phyloP scores from a whole-genome alignment of 2,329 filamentous ascomycete genomes.

The Alternaria rosae region DNA sequence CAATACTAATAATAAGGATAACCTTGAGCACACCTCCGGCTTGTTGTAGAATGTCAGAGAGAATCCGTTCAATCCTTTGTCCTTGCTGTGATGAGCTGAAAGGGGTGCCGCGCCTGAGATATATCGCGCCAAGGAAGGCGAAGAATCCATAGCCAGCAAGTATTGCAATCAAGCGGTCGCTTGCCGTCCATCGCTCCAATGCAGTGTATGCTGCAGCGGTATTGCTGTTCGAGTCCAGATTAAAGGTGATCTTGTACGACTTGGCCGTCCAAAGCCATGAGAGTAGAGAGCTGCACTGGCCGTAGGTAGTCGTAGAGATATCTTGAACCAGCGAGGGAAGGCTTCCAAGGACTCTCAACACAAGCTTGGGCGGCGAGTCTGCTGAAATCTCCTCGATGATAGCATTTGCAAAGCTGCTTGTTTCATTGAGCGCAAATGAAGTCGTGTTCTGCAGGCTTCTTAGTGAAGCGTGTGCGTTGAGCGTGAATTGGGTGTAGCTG shows the following conservation, averaged over 20 bases:
- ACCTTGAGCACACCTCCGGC: constrained; percentile 98
- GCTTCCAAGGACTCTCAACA: constrained; percentile 26
- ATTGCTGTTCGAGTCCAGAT: constrained; percentile 38
- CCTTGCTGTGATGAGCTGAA: constrained; percentile 66
- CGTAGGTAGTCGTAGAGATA: constrained; percentile 12
- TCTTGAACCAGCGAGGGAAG: constrained; percentile 20
- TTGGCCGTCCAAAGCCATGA: constrained; percentile 44
- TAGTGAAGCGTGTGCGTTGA: constrained; percentile 48
- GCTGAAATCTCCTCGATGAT: constrained; percentile 37
- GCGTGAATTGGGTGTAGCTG: constrained; percentile 46
- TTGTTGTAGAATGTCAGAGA: constrained; percentile 87
- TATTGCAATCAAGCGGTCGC: constrained; percentile 74
- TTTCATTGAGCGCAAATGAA: constrained; percentile 44
- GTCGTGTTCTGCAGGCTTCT: constrained; percentile 49
- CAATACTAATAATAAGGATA: constrained; percentile 96
- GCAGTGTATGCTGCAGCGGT: constrained; percentile 26
- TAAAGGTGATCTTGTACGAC: constrained; percentile 48
- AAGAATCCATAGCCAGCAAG: constrained; percentile 81
- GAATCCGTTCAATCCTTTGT: constrained; percentile 71
- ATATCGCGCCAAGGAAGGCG: constrained; percentile 76
- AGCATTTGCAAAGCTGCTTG: constrained; percentile 30
- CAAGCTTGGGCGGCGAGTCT: constrained; percentile 25
- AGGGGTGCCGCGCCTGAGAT: constrained; percentile 75
- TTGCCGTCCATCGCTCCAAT: constrained; percentile 56
- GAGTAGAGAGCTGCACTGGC: constrained; percentile 19